Conservation (phyloP, 225 moss, liverwort and hornwort genomes). For the Marchantia paleacea region DNA sequence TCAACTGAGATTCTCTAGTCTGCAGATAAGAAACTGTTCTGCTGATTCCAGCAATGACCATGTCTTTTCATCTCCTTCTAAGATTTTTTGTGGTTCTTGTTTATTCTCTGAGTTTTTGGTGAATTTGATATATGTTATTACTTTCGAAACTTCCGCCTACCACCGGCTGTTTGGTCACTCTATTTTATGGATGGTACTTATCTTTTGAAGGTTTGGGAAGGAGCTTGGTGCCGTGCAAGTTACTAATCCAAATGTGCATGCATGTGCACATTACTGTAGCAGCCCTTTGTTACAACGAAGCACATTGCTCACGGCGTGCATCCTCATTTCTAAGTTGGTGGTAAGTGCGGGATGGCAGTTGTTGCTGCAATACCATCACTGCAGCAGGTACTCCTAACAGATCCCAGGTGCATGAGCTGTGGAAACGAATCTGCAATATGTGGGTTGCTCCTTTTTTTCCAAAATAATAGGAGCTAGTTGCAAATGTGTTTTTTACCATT, state of each 20-base stretch:
- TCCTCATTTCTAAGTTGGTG: constrained; percentile 81
- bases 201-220: constrained; percentile 29
- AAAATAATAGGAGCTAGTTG: constrained; percentile 41
- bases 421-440: constrained; percentile 58
- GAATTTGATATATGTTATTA: constrained; percentile 7
- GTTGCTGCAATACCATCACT: constrained; percentile 96
- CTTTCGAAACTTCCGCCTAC: not conserved
- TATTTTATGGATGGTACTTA: constrained; percentile 34
- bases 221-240: constrained; percentile 45
- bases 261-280: constrained; percentile 99
- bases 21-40: constrained; percentile 18
- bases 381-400: constrained; percentile 98
- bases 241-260: constrained; percentile 99
- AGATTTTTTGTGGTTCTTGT: constrained; percentile 14
- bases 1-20: constrained; percentile 9
- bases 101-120: constrained; percentile 16
- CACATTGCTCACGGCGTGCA: constrained; percentile 85
- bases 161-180: constrained; percentile 21
- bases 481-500: constrained; percentile 39
- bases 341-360: constrained; percentile 97
- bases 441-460: constrained; percentile 43
- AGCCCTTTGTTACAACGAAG: constrained; percentile 99
- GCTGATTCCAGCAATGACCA: constrained; percentile 13
- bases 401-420: constrained; percentile 72
- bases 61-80: constrained; percentile 8